phyloP scores from a whole-genome alignment of 176 grass and related monocot species.

The Musa schizocarpa region DNA sequence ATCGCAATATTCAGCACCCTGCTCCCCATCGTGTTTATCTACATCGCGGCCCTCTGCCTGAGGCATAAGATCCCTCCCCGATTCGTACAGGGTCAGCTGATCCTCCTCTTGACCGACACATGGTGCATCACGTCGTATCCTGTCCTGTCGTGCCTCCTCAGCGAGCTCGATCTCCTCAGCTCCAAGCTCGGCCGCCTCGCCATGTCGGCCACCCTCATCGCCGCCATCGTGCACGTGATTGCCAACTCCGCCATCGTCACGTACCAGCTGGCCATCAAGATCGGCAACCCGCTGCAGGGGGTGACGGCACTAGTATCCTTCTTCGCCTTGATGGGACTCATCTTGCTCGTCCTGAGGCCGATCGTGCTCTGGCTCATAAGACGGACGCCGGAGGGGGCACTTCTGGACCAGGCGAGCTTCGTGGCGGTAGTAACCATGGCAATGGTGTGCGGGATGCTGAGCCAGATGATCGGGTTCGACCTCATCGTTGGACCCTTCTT shows the following conservation, averaged over 20 bases:
- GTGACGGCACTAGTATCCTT: background rate
- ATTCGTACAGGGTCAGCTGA: constrained; percentile 1
- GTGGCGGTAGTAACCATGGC: constrained; percentile 39
- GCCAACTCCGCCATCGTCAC: constrained; percentile 23
- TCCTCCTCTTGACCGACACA: constrained; percentile 33
- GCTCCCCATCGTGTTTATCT: constrained; percentile 24
- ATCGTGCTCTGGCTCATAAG: constrained; percentile 34
- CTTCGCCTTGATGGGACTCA: constrained; percentile 31
- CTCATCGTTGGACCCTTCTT: constrained; percentile 25
- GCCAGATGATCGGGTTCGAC: constrained; percentile 46
- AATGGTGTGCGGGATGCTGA: constrained; percentile 26
- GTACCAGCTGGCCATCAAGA: constrained; percentile 9
- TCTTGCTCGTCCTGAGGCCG: constrained; percentile 37
- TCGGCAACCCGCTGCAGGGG: background rate
- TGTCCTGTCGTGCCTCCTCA: constrained; percentile 55
- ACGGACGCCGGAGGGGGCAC: constrained; percentile 38
- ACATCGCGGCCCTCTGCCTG: background rate
- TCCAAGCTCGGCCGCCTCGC: constrained; percentile 84
- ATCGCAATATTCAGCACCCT: constrained; percentile 31
- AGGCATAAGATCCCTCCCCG: background rate
- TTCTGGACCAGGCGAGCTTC: constrained; percentile 51
- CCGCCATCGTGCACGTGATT: constrained; percentile 45
- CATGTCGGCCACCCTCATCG: constrained; percentile 67
- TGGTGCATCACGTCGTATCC: constrained; percentile 74
- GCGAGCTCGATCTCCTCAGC: constrained; percentile 73